phyloP scores from a whole-genome alignment of 768 basidiomycete genomes.

The Lactarius quietus region DNA sequence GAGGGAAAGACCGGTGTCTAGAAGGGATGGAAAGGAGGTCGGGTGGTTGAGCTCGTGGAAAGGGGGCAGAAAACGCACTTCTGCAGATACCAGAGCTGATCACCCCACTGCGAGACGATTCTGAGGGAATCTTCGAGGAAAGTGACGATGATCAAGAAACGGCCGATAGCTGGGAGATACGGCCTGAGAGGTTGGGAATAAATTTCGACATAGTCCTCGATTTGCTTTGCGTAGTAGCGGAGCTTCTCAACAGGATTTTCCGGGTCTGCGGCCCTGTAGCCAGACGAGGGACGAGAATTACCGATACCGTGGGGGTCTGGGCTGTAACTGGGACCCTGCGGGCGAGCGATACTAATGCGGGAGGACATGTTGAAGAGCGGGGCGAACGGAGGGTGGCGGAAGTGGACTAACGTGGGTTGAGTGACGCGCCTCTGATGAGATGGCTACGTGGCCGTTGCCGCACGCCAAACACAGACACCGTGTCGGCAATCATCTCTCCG shows the following conservation, averaged over 20 bases:
- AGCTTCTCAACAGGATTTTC: constrained; percentile 81
- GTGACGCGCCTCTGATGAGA: not conserved
- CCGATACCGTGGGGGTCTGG: constrained; percentile 78
- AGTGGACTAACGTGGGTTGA: not conserved
- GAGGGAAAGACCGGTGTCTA: constrained; percentile 93
- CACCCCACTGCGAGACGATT: constrained; percentile 91
- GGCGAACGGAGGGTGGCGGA: not conserved
- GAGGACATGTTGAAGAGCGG: constrained; percentile 56
- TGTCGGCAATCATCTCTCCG: not conserved
- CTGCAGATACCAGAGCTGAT: constrained; percentile 98
- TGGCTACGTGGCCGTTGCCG: constrained; percentile 8
- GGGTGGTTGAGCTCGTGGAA: constrained; percentile 20
- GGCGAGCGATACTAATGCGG: constrained; percentile 79
- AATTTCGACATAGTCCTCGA: constrained; percentile 92
- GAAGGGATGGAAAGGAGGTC: not conserved
- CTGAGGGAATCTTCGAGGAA: constrained; percentile 96
- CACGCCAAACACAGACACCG: not conserved
- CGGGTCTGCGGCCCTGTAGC: constrained; percentile 77
- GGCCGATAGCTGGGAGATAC: constrained; percentile 89
- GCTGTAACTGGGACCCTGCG: constrained; percentile 49
- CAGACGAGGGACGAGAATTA: constrained; percentile 62
- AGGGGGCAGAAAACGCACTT: constrained; percentile 52
- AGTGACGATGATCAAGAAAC: constrained; percentile 96
- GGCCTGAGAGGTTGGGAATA: constrained; percentile 92
- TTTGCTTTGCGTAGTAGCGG: constrained; percentile 61